Conservation (phyloP, 495 filamentous ascomycete species). For the Neurospora sp. region DNA sequence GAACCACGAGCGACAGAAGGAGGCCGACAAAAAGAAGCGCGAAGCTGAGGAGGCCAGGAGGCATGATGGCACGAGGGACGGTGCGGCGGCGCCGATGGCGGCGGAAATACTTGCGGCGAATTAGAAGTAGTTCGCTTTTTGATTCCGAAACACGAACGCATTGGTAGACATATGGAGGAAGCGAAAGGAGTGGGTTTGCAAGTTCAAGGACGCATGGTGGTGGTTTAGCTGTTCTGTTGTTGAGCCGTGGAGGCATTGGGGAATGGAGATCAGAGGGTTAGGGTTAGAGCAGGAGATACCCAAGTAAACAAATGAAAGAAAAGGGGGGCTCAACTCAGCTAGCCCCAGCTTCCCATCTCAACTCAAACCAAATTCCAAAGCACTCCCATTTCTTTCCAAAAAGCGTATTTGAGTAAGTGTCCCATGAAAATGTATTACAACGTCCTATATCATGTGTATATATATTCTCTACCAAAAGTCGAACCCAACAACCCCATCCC, state of each 20-base stretch:
- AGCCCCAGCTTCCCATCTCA: background rate
- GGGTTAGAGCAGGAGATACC: background rate
- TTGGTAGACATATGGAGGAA: background rate
- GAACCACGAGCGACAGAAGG: conserved; percentile 29
- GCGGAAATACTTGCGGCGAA: conserved; percentile 38
- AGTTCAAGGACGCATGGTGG: background rate
- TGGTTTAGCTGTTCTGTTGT: background rate
- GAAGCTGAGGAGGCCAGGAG: conserved; percentile 24
- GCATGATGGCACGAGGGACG: conserved; percentile 27
- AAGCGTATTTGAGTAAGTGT: background rate
- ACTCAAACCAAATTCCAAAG: background rate
- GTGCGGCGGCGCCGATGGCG: conserved; percentile 26
- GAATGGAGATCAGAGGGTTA: background rate
- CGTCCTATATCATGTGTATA: background rate
- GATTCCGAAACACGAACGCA: background rate
- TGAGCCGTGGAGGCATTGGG: background rate
- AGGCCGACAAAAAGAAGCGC: conserved; percentile 22
- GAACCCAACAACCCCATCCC: background rate
- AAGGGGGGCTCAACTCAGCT: background rate
- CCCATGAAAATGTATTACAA: background rate
- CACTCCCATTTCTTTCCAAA: background rate
- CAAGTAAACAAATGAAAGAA: background rate
- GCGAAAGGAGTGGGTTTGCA: background rate
- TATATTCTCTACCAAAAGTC: background rate
- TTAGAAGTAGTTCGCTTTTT: conserved; percentile 4